Evolutionary conservation across 345 rosid genomes (phyloP), one percentile per base, ranked within the genome.

Genomic region (Hibiscus mutabilis): DNA sequence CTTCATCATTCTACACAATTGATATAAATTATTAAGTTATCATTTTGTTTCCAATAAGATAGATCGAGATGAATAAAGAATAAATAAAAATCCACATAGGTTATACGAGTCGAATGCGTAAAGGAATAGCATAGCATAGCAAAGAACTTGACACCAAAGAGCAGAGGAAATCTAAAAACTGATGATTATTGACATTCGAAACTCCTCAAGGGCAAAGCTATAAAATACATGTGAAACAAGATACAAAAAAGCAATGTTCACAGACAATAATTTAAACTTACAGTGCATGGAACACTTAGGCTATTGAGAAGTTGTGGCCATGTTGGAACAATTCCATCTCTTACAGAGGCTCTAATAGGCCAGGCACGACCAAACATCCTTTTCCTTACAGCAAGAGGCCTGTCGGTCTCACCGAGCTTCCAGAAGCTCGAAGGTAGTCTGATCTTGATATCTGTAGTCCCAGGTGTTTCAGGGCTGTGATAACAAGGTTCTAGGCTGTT

Each of bases 291-390:
- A 75, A 82, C 79, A 27, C 29, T 2, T 2, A 31, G 0, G 72
- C 73, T 66, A 70, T 79, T 80, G 42, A 84, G 84, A 73, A 94
- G 80, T 76, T 94, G 85, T 19, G 97, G 86, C 98, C 98, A 94
- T 60, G 84, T 88, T 69, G 91, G 96, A 79, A 94, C 85, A 68
- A 79, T 65, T 63, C 97, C 97, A 27, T 83, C 91, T 85, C 88
- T 89, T 19, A 90, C 96, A 62, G 85, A 80, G 71, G 91, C 87
- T 72, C 93, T 82, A 40, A 91, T 31, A 29, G 98, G 98, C 98
- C 98, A 91, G 6, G 96, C 91, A 13, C 94, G 97, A 66, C 98
- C 96, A 73, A 89, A 93, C 89, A 93, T 86, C 81, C 96, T 88
- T 66, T 75, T 87, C 42, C 93, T 78, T 68, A 91, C 96, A 42